Conservation (phyloP, 495 filamentous ascomycete species). For the Astrocystis sublimbata region DNA sequence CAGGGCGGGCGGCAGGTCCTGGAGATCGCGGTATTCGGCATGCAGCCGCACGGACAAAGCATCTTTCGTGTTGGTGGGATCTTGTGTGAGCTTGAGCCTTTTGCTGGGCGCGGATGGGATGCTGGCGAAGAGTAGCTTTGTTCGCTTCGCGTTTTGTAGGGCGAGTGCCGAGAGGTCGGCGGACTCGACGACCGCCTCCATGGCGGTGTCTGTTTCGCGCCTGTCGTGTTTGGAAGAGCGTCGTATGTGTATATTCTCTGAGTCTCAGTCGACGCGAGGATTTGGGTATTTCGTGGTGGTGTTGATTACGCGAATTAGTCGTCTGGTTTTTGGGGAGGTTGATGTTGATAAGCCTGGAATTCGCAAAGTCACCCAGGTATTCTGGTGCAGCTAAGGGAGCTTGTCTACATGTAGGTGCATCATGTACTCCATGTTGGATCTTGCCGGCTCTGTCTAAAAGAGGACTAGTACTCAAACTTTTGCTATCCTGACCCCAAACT, state of each 20-base stretch:
- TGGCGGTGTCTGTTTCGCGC: constrained; percentile 16
- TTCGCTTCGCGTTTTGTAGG: constrained; percentile 42
- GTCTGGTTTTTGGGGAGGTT: background rate
- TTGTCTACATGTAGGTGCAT: background rate
- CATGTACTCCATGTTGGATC: background rate
- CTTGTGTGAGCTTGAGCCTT: constrained; percentile 43
- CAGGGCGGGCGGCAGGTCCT: constrained; percentile 78
- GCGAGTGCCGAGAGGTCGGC: constrained; percentile 41
- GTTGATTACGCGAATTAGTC: background rate
- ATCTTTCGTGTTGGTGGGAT: constrained; percentile 39
- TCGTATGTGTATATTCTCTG: background rate
- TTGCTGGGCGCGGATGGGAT: constrained; percentile 37
- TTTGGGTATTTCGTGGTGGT: background rate
- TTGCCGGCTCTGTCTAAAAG: too few relatives aligned
- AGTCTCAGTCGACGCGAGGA: too few relatives aligned
- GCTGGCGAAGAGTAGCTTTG: constrained; percentile 43
- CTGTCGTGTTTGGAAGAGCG: background rate
- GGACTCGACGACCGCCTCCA: constrained; percentile 28
- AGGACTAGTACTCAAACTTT: too few relatives aligned
- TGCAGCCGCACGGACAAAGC: constrained; percentile 49
- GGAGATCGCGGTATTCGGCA: constrained; percentile 79
- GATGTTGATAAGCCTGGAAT: background rate
- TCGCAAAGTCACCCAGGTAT: background rate
- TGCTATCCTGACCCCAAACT: too few relatives aligned
- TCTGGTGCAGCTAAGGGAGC: background rate